A percentile compares a stretch with the other conserved stretches of the same genome.
These are phyloP conservation scores for Umbelopsis sp. DNA, from an alignment of 192 early-diverging fungal species.

Conservation along the genomic window DNA sequence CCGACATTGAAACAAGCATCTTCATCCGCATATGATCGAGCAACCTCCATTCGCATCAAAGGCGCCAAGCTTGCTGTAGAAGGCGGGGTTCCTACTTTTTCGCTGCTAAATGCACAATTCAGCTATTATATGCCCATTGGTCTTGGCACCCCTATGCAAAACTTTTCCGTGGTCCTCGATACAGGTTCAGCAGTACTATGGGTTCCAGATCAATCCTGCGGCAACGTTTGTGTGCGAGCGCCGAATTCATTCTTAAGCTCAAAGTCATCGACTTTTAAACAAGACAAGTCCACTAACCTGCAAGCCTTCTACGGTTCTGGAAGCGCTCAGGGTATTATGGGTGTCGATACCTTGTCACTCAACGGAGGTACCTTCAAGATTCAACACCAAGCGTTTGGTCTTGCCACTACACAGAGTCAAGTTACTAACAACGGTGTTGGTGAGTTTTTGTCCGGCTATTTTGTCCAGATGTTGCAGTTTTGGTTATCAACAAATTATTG, in stretches of 20 bases:
- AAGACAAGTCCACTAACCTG: conserved; percentile 9
- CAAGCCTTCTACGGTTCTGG: conserved; percentile 20
- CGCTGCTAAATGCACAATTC: conserved; percentile 1
- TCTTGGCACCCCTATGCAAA: not conserved
- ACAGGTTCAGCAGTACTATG: not conserved
- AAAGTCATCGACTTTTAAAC: not conserved
- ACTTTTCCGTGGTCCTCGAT: not conserved
- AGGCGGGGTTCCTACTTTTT: not conserved
- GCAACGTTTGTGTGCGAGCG: not conserved
- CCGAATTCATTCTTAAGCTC: not conserved
- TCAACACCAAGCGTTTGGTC: conserved; percentile 18
- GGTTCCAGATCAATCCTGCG: conserved; percentile 1
- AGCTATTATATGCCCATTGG: not conserved
- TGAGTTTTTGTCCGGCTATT: not conserved
- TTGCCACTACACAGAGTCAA: conserved; percentile 5
- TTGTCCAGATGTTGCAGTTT: no score
- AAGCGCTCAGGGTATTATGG: not conserved
- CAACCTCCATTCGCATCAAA: not conserved
- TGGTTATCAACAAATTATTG: not conserved
- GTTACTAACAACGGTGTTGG: conserved; percentile 1
- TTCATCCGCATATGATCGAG: not conserved
- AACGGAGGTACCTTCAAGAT: conserved; percentile 1
- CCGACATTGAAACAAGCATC: not conserved
- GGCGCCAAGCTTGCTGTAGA: not conserved
- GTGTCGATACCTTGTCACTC: conserved; percentile 8